phyloP scores from a whole-genome alignment of 805 yeast genomes.

The Candida montana region DNA sequence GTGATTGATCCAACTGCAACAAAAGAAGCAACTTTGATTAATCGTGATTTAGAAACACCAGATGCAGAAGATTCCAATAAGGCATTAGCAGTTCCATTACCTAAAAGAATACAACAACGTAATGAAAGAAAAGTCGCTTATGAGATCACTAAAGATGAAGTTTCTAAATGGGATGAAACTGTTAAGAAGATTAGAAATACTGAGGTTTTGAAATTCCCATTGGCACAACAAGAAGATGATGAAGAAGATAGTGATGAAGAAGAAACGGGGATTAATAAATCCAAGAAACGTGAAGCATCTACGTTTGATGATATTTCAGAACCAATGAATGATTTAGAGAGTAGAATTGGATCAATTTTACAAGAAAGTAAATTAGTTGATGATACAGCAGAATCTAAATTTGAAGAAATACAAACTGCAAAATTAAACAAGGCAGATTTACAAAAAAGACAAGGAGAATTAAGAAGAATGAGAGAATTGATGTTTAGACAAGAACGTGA shows the following conservation, averaged over 20 bases:
- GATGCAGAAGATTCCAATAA: conserved; percentile 30
- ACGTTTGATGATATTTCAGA: conserved; percentile 43
- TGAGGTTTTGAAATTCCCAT: conserved; percentile 77
- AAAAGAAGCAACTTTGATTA: conserved; percentile 45
- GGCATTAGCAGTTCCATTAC: conserved; percentile 74
- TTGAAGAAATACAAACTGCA: conserved; percentile 82
- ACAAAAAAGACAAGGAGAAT: conserved; percentile 68
- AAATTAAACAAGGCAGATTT: conserved; percentile 77
- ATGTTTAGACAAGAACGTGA: conserved; percentile 94
- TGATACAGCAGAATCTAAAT: conserved; percentile 72
- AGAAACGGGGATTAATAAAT: neutral
- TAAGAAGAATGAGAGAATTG: conserved; percentile 88
- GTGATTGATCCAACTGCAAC: conserved; percentile 48
- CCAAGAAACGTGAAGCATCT: conserved; percentile 37
- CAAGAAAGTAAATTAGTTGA: conserved; percentile 62
- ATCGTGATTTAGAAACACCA: conserved; percentile 23
- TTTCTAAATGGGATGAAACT: conserved; percentile 82
- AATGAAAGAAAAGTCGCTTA: conserved; percentile 87
- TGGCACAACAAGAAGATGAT: conserved; percentile 40
- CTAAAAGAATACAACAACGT: conserved; percentile 78
- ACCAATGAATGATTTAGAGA: conserved; percentile 55
- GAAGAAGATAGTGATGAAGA: conserved; percentile 1
- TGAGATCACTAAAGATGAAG: conserved; percentile 81
- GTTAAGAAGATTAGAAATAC: conserved; percentile 77
- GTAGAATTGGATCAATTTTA: conserved; percentile 55